Base-by-base conservation (phyloP, 179 eudicot genomes). In the Amaranthus tricolor region DNA sequence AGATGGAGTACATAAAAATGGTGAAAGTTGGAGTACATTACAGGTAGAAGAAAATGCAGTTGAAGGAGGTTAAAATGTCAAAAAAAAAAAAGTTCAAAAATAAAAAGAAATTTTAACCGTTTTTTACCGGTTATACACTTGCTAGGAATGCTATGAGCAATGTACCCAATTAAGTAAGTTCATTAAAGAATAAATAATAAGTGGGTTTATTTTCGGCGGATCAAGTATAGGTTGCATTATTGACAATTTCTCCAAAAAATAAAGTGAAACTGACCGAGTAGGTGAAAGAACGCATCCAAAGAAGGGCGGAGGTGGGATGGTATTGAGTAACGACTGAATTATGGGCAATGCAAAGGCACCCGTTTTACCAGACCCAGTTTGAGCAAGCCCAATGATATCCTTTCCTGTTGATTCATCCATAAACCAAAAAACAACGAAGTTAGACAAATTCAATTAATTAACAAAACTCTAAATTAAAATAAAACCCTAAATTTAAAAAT, bases 351-450 rank as follows among this genome's bases (percentile, higher is more conserved):
- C 97, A 55, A 95, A 95, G 5, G 99, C 99, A 21, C 97, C 99
- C 17, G 99, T 95, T 83, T 95, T 95, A 53, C 99, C 99, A 9
- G 99, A 95, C 67, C 99, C 99, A 19, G 99, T 95, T 76, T 95
- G 93, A 45, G 99, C 99, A 64, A 95, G 95, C 66, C 95, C 99
- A 75, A 95, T 95, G 62, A 95, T 74, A 81, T 95, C 99, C 84
- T 87, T 94, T 3, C 96, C 98, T 87, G 74, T 0, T 58, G 57
- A 55, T 4, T 66, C 48, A 72, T 6, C n/a, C 11, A 9, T 5
- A 61, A 57, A 19, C 48, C 51, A 69, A 72, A 64, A 76, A 24
- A 21, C 12, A 63, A 57, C 15, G 71, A 66, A 16, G 54, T 3
- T 70, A 31, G 49, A 21, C 10, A 19, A 58, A 13, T 9, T 54